Conservation (phyloP, 768 basidiomycete species). For the Termitomyces eurrhizus region DNA sequence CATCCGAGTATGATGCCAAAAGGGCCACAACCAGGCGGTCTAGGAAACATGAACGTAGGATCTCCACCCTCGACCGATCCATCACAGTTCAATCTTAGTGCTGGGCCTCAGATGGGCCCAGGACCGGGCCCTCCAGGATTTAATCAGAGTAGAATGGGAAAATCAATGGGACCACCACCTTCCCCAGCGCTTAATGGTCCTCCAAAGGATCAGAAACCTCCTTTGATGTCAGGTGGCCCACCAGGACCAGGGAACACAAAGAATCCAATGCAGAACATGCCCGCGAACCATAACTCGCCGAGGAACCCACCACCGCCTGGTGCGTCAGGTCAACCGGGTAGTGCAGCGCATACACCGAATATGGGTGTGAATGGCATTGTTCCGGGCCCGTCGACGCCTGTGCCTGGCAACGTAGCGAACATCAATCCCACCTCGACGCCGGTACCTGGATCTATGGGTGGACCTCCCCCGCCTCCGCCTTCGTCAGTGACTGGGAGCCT, state of each 20-base stretch:
- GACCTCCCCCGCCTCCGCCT: constrained; percentile 21
- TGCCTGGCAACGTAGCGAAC: constrained; percentile 17
- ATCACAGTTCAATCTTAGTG: constrained; percentile 32
- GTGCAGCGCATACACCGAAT: constrained; percentile 20
- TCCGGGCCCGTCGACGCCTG: constrained; percentile 29
- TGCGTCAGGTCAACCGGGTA: not conserved
- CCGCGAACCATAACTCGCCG: constrained; percentile 34
- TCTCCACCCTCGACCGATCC: constrained; percentile 46
- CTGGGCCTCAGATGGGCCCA: constrained; percentile 22
- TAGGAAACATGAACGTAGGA: constrained; percentile 29
- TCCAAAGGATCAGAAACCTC: constrained; percentile 23
- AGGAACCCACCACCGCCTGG: constrained; percentile 26
- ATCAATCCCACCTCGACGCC: constrained; percentile 3
- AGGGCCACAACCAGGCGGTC: constrained; percentile 26
- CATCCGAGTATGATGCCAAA: constrained; percentile 34
- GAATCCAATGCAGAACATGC: constrained; percentile 30
- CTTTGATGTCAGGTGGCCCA: constrained; percentile 1
- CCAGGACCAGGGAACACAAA: constrained; percentile 19
- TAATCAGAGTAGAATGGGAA: constrained; percentile 25
- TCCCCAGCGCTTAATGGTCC: constrained; percentile 40
- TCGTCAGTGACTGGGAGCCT: constrained; percentile 15
- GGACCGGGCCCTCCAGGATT: constrained; percentile 13
- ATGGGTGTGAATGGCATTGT: constrained; percentile 21
- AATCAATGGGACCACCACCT: constrained; percentile 49
- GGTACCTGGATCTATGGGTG: constrained; percentile 7